Evolutionary conservation across 768 basidiomycete species (phyloP).

Genomic region (Podaxis sp.): DNA sequence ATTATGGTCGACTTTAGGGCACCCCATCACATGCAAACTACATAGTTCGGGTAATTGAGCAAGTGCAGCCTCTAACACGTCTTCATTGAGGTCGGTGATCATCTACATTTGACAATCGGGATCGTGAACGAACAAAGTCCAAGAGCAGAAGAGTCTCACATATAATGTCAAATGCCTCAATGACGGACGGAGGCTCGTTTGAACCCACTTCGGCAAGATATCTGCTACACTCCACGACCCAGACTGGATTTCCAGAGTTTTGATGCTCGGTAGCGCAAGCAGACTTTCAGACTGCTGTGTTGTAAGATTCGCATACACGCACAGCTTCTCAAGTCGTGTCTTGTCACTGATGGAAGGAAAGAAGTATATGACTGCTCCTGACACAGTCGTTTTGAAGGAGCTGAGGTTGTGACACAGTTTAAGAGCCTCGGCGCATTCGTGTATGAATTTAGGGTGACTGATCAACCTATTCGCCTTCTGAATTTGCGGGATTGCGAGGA

Average conservation of each 20-base stretch:
- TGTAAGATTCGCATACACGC: constrained; percentile 51
- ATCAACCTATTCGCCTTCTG: constrained; percentile 1
- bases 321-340: constrained; percentile 38
- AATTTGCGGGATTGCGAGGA: constrained; percentile 10
- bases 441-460: constrained; percentile 43
- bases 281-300: constrained; percentile 44
- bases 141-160: constrained; percentile 35
- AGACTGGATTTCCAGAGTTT: constrained; percentile 47
- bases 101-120: constrained; percentile 33
- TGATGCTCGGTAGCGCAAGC: constrained; percentile 32
- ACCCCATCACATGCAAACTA: constrained; percentile 58
- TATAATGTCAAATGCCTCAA: constrained; percentile 42
- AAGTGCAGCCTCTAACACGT: constrained; percentile 44
- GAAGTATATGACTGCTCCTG: constrained; percentile 44
- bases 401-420: constrained; percentile 45
- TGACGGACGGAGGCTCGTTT: constrained; percentile 29
- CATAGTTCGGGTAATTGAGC: constrained; percentile 46
- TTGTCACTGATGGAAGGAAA: constrained; percentile 43
- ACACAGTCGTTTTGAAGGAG: constrained; percentile 50
- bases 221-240: constrained; percentile 64
- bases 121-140: background rate
- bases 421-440: constrained; percentile 47
- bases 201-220: constrained; percentile 56
- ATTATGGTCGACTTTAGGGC: constrained; percentile 51
- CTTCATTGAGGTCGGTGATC: constrained; percentile 49